These are phyloP conservation scores for Aurinia saxatilis DNA, from an alignment of 345 rosid genomes.

Conservation along the genomic window DNA sequence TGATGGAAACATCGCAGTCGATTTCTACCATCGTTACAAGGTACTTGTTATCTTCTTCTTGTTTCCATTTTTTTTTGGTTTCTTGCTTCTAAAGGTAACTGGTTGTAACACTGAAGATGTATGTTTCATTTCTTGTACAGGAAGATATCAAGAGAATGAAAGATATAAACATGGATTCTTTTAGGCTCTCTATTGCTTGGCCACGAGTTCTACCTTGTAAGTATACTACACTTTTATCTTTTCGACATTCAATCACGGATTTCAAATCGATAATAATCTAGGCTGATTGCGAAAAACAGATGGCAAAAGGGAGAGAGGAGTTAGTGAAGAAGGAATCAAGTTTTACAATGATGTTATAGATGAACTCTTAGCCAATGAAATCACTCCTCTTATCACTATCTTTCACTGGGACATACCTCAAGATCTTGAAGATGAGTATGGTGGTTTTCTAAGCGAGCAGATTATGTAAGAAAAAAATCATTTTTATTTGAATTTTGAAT, in stretches of 20 bases:
- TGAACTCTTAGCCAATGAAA: conserved; percentile 39
- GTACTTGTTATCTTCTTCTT: background rate
- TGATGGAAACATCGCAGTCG: conserved; percentile 31
- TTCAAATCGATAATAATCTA: background rate
- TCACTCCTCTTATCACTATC: conserved; percentile 42
- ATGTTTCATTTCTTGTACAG: conserved; percentile 3
- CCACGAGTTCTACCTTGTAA: conserved; percentile 41
- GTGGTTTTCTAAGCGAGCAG: conserved; percentile 38
- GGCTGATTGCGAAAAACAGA: conserved; percentile 18
- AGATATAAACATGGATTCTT: conserved; percentile 34
- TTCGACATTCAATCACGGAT: background rate
- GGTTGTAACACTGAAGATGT: background rate
- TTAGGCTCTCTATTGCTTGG: conserved; percentile 55
- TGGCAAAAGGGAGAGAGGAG: conserved; percentile 31
- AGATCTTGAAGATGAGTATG: conserved; percentile 45
- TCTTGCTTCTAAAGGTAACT: conserved; percentile 8
- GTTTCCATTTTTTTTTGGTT: background rate
- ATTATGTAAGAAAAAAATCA: conserved; percentile 34
- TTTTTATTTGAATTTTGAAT: background rate
- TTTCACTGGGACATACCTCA: conserved; percentile 57
- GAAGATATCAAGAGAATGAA: conserved; percentile 38
- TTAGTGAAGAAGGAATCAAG: conserved; percentile 39
- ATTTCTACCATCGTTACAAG: conserved; percentile 37
- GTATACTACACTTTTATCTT: background rate
- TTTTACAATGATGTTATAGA: conserved; percentile 46